Evolutionary conservation across 257 asterid species (phyloP).

Genomic region (Solanum chilense): DNA sequence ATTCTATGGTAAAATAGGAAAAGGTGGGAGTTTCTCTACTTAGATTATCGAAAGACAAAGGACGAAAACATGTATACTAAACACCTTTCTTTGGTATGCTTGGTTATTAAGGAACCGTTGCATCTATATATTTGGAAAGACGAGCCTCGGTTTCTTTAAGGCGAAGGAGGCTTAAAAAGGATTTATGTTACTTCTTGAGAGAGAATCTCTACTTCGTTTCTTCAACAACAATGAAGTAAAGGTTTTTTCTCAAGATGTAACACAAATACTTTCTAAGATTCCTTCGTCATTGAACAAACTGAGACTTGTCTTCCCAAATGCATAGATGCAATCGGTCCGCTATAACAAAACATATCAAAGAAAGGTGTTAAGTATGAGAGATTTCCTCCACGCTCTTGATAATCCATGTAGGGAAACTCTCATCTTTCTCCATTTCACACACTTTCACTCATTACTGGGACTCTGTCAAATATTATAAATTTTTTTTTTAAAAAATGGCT

Average conservation of each 20-base stretch:
- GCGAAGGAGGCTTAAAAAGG: slow-evolving; percentile 32
- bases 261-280: slow-evolving; percentile 32
- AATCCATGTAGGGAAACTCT: slow-evolving; percentile 56
- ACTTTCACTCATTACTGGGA: slow-evolving; percentile 66
- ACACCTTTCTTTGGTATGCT: no score
- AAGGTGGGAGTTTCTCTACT: slow-evolving; percentile 43
- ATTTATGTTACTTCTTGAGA: slow-evolving; percentile 36
- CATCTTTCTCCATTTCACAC: slow-evolving; percentile 67
- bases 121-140: slow-evolving; percentile 27
- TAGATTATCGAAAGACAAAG: no score
- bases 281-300: slow-evolving; percentile 45
- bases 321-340: slow-evolving; percentile 62
- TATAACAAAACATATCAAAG: slow-evolving; percentile 73
- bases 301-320: slow-evolving; percentile 48
- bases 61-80: no score
- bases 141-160: slow-evolving; percentile 43
- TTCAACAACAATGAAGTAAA: slow-evolving; percentile 27
- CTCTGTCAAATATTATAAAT: slow-evolving; percentile 41
- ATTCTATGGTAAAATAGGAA: slow-evolving; percentile 59
- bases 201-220: slow-evolving; percentile 50
- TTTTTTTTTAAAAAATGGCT: no score
- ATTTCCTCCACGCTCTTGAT: slow-evolving; percentile 34
- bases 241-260: slow-evolving; percentile 51
- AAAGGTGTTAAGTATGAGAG: slow-evolving; percentile 66
- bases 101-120: no score